These are phyloP conservation scores for Phytopythium litorale DNA, from an alignment of 352 stramenopile genomes.

Conservation along the genomic window DNA sequence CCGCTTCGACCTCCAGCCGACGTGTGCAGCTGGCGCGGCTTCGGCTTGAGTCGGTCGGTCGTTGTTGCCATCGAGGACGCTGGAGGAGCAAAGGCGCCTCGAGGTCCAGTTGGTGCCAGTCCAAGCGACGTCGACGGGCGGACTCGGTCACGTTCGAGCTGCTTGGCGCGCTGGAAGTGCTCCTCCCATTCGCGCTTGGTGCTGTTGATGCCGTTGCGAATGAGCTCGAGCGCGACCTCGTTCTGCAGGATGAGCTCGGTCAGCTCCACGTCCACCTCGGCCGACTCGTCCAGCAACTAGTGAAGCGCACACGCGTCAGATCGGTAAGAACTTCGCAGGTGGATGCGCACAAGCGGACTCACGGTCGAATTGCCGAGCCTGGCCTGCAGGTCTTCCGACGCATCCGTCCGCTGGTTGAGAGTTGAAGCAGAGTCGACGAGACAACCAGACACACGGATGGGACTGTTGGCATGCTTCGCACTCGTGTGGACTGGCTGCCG, in stretches of 20 bases:
- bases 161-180: constrained; percentile 48
- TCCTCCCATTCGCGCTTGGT: constrained; percentile 77
- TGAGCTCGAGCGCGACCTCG: constrained; percentile 79
- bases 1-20: constrained; percentile 44
- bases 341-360: background rate
- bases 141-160: constrained; percentile 26
- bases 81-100: background rate
- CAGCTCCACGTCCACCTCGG: constrained; percentile 68
- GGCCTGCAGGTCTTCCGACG: background rate
- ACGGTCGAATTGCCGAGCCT: constrained; percentile 5
- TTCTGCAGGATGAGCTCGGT: constrained; percentile 85
- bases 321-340: background rate
- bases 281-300: constrained; percentile 70
- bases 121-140: constrained; percentile 59
- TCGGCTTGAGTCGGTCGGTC: background rate
- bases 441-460: background rate
- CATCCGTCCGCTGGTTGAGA: background rate
- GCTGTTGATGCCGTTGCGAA: constrained; percentile 80
- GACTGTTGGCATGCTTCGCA: background rate
- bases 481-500: background rate
- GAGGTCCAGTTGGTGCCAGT: background rate
- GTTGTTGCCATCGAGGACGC: background rate
- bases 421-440: background rate
- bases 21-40: constrained; percentile 41
- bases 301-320: background rate